Evolutionary conservation across 2,329 filamentous ascomycete genomes (phyloP).

Genomic region (Aureobasidium sp.): DNA sequence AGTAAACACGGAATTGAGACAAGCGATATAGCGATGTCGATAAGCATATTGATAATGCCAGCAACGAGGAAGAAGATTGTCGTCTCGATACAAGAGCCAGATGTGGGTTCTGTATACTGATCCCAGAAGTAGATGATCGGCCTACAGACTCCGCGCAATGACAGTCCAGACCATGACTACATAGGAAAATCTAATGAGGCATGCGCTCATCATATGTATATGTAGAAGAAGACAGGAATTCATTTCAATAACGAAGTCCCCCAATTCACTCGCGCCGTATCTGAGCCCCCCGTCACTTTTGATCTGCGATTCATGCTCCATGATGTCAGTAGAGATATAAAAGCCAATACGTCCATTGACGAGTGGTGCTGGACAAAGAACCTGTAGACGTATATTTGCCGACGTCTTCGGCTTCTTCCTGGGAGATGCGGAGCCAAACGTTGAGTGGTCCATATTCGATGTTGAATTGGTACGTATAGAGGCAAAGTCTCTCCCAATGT

Average conservation of each 20-base stretch:
- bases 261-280: background rate
- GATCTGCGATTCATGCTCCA: background rate
- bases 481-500: background rate
- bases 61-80: background rate
- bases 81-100: background rate
- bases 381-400: background rate
- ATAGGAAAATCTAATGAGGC: background rate
- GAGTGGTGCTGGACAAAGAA: background rate
- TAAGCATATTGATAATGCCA: slow-evolving; percentile 1
- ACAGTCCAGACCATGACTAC: background rate
- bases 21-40: background rate
- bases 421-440: background rate
- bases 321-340: background rate
- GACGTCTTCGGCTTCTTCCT: background rate
- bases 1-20: background rate
- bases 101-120: background rate
- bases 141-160: background rate
- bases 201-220: background rate
- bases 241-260: background rate
- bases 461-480: background rate
- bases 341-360: background rate
- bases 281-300: background rate
- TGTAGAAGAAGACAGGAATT: background rate
- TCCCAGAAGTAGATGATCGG: background rate
- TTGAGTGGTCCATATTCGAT: background rate